Evolutionary conservation across 2,329 filamentous ascomycete genomes (phyloP).

Genomic region (Coniella lustricola): DNA sequence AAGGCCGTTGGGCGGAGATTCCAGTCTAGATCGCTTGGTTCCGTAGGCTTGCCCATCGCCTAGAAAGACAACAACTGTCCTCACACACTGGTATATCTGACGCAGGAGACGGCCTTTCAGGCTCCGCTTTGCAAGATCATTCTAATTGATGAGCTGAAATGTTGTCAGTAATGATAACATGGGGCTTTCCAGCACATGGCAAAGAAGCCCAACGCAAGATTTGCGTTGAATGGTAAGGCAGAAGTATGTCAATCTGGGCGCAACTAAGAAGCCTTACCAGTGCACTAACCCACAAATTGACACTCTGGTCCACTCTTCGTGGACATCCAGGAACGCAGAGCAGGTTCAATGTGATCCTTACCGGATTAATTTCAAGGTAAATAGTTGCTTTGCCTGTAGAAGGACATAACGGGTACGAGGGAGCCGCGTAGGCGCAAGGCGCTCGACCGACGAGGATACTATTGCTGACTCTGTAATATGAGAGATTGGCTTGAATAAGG

Average conservation of each 20-base stretch:
- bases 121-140: neutral
- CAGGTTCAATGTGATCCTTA: conserved; percentile 4
- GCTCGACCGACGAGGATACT: no score
- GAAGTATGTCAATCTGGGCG: neutral
- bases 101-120: conserved; percentile 5
- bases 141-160: conserved; percentile 6
- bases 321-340: conserved; percentile 1
- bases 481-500: neutral
- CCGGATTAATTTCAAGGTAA: neutral
- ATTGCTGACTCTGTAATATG: neutral
- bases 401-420: conserved; percentile 5
- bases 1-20: neutral
- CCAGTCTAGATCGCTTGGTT: neutral
- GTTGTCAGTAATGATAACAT: neutral
- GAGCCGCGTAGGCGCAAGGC: neutral
- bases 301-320: neutral
- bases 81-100: conserved; percentile 2
- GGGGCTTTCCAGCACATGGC: neutral
- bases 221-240: neutral
- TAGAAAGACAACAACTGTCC: conserved; percentile 7
- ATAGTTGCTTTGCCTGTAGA: neutral
- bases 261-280: neutral
- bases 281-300: conserved; percentile 2
- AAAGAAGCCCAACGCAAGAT: neutral
- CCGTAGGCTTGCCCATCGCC: conserved; percentile 7